Evolutionary conservation across 768 basidiomycete species (phyloP).

Genomic region (Phylloporus scabripes): DNA sequence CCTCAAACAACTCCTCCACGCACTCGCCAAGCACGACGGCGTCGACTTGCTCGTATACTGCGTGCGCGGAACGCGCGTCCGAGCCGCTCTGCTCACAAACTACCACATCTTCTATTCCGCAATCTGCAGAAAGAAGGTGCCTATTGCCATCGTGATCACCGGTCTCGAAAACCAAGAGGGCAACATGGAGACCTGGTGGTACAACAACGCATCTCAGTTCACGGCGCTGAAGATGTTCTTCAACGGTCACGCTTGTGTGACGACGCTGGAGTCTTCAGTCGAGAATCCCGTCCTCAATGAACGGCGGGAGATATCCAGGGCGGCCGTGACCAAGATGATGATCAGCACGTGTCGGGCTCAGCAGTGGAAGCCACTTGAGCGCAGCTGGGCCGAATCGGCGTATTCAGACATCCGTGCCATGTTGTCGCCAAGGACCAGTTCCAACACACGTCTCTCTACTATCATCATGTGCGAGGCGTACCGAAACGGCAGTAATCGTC

Average conservation of each 20-base stretch:
- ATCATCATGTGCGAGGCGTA: conserved; percentile 24
- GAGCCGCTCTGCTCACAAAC: conserved; percentile 31
- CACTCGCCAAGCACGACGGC: conserved; percentile 31
- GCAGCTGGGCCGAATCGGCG: conserved; percentile 24
- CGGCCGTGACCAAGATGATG: conserved; percentile 20
- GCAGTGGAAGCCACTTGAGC: conserved; percentile 27
- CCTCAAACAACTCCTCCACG: conserved; percentile 33
- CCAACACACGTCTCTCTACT: conserved; percentile 8
- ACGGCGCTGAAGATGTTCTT: conserved; percentile 25
- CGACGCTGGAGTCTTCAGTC: conserved; percentile 18
- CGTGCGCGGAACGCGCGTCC: conserved; percentile 36
- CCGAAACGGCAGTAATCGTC: neutral
- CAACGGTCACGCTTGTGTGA: conserved; percentile 30
- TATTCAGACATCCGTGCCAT: conserved; percentile 24
- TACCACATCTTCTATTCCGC: conserved; percentile 37
- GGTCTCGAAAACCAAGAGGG: conserved; percentile 36
- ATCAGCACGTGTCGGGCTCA: conserved; percentile 12
- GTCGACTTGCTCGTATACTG: conserved; percentile 39
- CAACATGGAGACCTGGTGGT: conserved; percentile 33
- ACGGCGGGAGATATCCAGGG: conserved; percentile 24
- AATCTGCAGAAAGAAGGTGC: conserved; percentile 37
- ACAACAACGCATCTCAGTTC: conserved; percentile 20
- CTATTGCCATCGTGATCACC: conserved; percentile 37
- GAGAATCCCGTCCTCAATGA: conserved; percentile 8
- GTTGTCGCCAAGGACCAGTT: conserved; percentile 10